These are phyloP conservation scores for Gyromitra esculenta DNA, from an alignment of 2,329 filamentous ascomycete species.

Conservation along the genomic window DNA sequence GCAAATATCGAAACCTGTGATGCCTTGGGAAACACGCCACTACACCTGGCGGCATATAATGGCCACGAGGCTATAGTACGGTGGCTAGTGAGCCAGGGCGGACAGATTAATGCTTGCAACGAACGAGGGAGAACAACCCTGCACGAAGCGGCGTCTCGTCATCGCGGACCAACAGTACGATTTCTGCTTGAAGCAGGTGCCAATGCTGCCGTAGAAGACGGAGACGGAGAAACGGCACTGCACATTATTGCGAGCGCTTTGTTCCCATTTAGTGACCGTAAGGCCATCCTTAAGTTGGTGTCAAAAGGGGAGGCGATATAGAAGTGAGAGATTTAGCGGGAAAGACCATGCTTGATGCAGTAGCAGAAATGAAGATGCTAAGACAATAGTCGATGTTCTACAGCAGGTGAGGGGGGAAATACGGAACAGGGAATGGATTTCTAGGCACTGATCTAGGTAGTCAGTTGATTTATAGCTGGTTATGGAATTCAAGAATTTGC, in stretches of 20 bases:
- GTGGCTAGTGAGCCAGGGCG: background rate
- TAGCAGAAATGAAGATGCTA: background rate
- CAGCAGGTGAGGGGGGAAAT: background rate
- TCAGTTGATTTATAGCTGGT: too few species aligned
- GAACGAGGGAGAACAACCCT: background rate
- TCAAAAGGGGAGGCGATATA: background rate
- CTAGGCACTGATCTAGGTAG: too few species aligned
- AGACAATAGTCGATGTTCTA: background rate
- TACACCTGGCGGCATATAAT: background rate
- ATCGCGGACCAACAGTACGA: background rate
- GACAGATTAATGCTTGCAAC: background rate
- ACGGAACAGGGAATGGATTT: too few species aligned
- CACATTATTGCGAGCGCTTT: background rate
- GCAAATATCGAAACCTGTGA: background rate
- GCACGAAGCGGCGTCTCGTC: background rate
- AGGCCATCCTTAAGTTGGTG: background rate
- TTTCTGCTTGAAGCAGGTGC: background rate
- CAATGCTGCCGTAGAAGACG: background rate
- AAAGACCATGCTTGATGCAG: background rate
- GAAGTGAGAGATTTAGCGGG: background rate
- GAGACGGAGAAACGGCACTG: background rate
- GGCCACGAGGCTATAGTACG: background rate
- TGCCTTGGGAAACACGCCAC: background rate
- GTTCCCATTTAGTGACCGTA: too few species aligned
- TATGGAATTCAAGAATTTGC: too few species aligned